phyloP scores from a whole-genome alignment of 2,329 filamentous ascomycete species.

The Escovopsis weberi region DNA sequence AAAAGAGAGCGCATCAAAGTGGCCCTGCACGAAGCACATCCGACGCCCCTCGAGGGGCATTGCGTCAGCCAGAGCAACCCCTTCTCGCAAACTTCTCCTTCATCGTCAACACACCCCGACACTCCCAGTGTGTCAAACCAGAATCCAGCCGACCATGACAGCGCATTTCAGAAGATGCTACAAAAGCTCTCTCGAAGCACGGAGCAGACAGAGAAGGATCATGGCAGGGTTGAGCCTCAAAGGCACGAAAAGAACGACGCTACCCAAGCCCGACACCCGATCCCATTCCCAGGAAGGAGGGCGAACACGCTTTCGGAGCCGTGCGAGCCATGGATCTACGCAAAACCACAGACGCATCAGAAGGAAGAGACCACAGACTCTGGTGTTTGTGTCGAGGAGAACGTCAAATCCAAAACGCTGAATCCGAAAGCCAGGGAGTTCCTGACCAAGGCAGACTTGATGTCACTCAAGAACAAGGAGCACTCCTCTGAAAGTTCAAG shows the following conservation, averaged over 20 bases:
- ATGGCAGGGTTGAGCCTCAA: background rate
- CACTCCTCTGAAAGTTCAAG: background rate
- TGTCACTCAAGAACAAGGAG: background rate
- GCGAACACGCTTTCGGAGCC: background rate
- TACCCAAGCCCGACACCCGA: background rate
- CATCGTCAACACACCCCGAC: too few species aligned
- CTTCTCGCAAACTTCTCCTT: too few species aligned
- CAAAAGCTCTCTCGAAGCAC: constrained; percentile 10
- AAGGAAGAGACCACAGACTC: constrained; percentile 10
- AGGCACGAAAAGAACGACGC: background rate
- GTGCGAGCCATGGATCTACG: background rate
- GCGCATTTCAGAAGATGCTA: constrained; percentile 15
- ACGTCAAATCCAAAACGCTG: constrained; percentile 8
- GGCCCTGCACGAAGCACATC: constrained; percentile 4
- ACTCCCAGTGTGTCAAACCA: too few species aligned
- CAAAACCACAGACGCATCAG: background rate
- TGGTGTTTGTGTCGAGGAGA: constrained; percentile 5
- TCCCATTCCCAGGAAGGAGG: background rate
- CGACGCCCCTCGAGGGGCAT: background rate
- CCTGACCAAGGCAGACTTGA: constrained; percentile 12
- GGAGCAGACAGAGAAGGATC: background rate
- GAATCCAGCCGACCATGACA: background rate
- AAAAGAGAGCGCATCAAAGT: constrained; percentile 6
- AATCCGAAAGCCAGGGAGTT: constrained; percentile 22
- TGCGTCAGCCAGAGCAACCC: background rate